Conservation (phyloP, 192 early-diverging fungal genomes). For the Rhizophlyctis rosea region DNA sequence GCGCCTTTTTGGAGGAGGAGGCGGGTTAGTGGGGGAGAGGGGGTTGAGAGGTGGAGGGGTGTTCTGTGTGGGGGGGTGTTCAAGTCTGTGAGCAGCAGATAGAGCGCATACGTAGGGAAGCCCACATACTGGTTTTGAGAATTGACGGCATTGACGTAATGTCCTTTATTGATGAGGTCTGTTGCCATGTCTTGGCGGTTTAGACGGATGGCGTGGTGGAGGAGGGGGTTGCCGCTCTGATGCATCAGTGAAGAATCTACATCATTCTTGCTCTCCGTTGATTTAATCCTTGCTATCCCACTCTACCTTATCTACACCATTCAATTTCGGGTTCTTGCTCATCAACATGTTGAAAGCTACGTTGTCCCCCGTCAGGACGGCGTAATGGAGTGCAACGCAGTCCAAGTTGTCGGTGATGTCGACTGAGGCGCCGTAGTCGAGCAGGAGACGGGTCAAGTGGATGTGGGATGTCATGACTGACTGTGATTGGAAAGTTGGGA, state of each 20-base stretch:
- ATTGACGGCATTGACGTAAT: conserved; percentile 4
- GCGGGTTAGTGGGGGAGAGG: conserved; percentile 14
- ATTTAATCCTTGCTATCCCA: no score
- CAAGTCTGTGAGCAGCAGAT: no score
- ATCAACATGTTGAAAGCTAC: conserved; percentile 22
- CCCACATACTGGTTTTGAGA: conserved; percentile 12
- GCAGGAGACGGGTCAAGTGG: conserved; percentile 29
- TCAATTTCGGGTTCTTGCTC: conserved; percentile 8
- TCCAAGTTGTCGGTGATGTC: conserved; percentile 32
- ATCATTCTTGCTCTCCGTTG: no score
- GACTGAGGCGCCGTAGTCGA: conserved; percentile 21
- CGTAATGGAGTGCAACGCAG: conserved; percentile 34
- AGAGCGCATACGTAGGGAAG: no score
- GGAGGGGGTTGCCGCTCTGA: conserved; percentile 31
- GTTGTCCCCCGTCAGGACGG: conserved; percentile 25
- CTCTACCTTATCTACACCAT: conserved; percentile 35
- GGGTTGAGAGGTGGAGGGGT: conserved; percentile 31
- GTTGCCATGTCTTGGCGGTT: conserved; percentile 12
- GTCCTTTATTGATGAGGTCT: conserved; percentile 8
- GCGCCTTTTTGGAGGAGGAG: conserved; percentile 25
- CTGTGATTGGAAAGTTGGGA: conserved; percentile 13
- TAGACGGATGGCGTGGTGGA: conserved; percentile 35
- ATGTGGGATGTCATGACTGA: conserved; percentile 26
- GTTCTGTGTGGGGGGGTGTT: no score
- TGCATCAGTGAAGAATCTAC: no score